phyloP scores from a whole-genome alignment of 1,284 basidiomycete genomes.

The Trametes versicolor region DNA sequence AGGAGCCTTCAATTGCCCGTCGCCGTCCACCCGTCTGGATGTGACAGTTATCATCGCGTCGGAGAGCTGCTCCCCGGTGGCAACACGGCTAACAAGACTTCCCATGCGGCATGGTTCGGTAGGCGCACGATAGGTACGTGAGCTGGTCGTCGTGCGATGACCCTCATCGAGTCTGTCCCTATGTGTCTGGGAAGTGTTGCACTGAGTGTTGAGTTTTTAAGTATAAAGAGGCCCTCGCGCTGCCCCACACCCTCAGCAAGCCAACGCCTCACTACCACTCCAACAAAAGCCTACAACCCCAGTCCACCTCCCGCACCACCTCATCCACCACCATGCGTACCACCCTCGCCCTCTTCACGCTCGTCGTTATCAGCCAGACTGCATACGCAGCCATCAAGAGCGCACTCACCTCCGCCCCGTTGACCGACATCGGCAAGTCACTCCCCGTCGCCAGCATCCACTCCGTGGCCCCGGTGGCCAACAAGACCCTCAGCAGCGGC shows the following conservation, averaged over 20 bases:
- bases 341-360: conserved; percentile 5
- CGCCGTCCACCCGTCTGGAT: neutral
- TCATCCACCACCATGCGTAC: neutral
- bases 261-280: neutral
- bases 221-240: neutral
- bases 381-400: conserved; percentile 2
- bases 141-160: no score
- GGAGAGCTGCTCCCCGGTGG: neutral
- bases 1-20: neutral
- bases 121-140: neutral
- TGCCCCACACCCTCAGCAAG: neutral
- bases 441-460: conserved; percentile 12
- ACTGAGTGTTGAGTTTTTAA: neutral
- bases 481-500: neutral
- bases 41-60: neutral
- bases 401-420: neutral
- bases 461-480: neutral
- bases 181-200: neutral
- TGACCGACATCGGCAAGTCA: conserved; percentile 10
- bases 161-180: no score
- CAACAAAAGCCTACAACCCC: neutral
- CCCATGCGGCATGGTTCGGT: neutral
- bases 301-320: neutral
- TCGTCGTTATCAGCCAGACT: conserved; percentile 9
- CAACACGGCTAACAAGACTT: neutral